Evolutionary conservation across 768 basidiomycete genomes (phyloP).

Genomic region (Calocybe cyanea): DNA sequence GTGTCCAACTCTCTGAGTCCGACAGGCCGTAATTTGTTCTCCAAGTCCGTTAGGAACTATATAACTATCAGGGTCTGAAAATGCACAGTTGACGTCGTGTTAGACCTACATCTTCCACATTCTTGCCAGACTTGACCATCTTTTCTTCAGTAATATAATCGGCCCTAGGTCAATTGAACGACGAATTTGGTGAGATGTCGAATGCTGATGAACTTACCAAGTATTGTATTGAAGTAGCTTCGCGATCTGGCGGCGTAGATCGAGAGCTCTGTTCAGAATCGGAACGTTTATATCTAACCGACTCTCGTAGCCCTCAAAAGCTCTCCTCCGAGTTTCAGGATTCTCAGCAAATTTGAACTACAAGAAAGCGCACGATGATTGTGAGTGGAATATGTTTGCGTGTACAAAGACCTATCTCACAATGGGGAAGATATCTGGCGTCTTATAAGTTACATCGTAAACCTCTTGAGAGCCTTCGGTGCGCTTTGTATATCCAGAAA

Average conservation of each 20-base stretch:
- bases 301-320: slow-evolving; percentile 64
- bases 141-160: slow-evolving; percentile 82
- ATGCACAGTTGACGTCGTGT: not conserved
- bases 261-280: slow-evolving; percentile 62
- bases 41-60: slow-evolving; percentile 77
- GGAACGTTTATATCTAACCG: slow-evolving; percentile 69
- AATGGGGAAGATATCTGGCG: slow-evolving; percentile 76
- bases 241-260: slow-evolving; percentile 68
- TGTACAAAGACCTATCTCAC: slow-evolving; percentile 34
- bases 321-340: slow-evolving; percentile 63
- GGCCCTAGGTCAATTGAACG: slow-evolving; percentile 39
- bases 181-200: not conserved
- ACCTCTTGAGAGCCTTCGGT: slow-evolving; percentile 53
- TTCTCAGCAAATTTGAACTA: slow-evolving; percentile 80
- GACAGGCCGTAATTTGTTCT: slow-evolving; percentile 68
- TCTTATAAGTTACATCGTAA: slow-evolving; percentile 77
- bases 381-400: not conserved
- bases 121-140: slow-evolving; percentile 74
- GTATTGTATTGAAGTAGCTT: slow-evolving; percentile 67
- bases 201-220: slow-evolving; percentile 39
- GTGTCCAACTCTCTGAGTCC: slow-evolving; percentile 62
- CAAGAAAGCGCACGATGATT: not conserved
- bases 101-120: slow-evolving; percentile 47
- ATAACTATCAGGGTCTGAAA: slow-evolving; percentile 3
- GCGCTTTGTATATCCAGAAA: slow-evolving; percentile 72